A percentile compares a stretch with the other conserved stretches of the same genome.
Evolutionary conservation across 2,329 filamentous ascomycete species (phyloP).

Genomic region (Berkeleyomyces basicola): DNA sequence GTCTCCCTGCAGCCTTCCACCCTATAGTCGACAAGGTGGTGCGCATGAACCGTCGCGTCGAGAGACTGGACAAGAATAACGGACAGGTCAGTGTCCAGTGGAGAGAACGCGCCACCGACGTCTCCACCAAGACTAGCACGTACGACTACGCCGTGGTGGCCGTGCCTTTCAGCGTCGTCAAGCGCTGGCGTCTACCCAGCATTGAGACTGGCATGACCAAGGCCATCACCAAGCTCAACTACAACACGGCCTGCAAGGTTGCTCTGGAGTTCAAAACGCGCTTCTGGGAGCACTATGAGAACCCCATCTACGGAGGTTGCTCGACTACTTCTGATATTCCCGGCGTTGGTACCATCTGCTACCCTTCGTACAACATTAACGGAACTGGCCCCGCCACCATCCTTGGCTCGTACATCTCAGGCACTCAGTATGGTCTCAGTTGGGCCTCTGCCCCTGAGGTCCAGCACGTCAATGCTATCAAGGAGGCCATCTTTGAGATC

Average conservation of each 20-base stretch:
- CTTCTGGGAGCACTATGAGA: constrained; percentile 36
- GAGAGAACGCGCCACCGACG: constrained; percentile 28
- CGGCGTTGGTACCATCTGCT: constrained; percentile 45
- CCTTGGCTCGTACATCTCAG: constrained; percentile 40
- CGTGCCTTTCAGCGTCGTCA: constrained; percentile 46
- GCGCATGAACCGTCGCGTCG: constrained; percentile 38
- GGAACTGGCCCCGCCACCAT: constrained; percentile 44
- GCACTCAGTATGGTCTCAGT: constrained; percentile 22
- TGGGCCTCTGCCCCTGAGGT: constrained; percentile 34
- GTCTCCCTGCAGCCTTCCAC: constrained; percentile 43
- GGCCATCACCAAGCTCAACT: constrained; percentile 31
- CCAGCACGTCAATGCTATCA: constrained; percentile 45
- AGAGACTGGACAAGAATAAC: constrained; percentile 33
- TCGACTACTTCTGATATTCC: constrained; percentile 37
- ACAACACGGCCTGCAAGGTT: constrained; percentile 36
- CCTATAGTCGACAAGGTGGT: constrained; percentile 41
- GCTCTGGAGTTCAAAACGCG: constrained; percentile 52
- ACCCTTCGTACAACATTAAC: constrained; percentile 51
- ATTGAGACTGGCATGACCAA: constrained; percentile 27
- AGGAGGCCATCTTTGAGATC: constrained; percentile 48
- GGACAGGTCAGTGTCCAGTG: constrained; percentile 42
- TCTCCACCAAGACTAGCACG: constrained; percentile 28
- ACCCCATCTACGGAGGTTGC: constrained; percentile 48
- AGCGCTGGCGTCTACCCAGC: constrained; percentile 41
- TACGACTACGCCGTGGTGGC: constrained; percentile 54